Evolutionary conservation across 257 asterid genomes (phyloP), one percentile per base, ranked within the genome.

Genomic region (Solanum megistacrolobum): DNA sequence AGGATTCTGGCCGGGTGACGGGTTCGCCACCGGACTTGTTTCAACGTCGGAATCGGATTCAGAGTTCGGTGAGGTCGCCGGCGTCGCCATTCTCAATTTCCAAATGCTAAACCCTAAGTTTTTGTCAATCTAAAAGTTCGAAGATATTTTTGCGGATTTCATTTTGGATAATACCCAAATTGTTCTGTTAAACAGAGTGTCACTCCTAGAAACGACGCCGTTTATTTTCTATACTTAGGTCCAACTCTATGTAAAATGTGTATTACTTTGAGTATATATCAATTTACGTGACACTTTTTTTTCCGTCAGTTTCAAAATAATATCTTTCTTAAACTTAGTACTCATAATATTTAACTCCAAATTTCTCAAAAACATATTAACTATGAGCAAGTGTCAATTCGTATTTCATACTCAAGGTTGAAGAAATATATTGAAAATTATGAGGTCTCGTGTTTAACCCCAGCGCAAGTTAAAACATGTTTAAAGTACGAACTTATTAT

Each of bases 11-110:
- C 86, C 86, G 72, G 89, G 23, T 20, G 5, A 46, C 27, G 84
- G 35, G 74, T 38, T 86, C 25, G 71, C 31, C 48, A 75, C 85
- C 66, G 91, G 38, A 36, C 20, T 84, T 6, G 94, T 91, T 58
- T 91, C 94, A 27, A 87, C 85, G 83, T 93, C 96, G 82, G 96
- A 89, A 62, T 93, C 95, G 74, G 98, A 90, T 38, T 93, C 96
- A 65, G 95, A 88, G 89, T 76, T 89, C 43, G 90, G 25, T 34
- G 94, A 84, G 65, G 88, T 90, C 66, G 88, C 91, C 88, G 96
- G 95, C 82, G 94, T 83, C 89, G 96, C 89, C 98, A 94, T 95
- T 69, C 62, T 82, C 36, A 66, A 12, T 23, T 27, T 18, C 6
- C n/a, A 46, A 86, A 43, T 25, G 31, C 7, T 78, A 73, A 93